Evolutionary conservation across 2,329 filamentous ascomycete genomes (phyloP).

Genomic region (Alternaria hordeiaustralica): DNA sequence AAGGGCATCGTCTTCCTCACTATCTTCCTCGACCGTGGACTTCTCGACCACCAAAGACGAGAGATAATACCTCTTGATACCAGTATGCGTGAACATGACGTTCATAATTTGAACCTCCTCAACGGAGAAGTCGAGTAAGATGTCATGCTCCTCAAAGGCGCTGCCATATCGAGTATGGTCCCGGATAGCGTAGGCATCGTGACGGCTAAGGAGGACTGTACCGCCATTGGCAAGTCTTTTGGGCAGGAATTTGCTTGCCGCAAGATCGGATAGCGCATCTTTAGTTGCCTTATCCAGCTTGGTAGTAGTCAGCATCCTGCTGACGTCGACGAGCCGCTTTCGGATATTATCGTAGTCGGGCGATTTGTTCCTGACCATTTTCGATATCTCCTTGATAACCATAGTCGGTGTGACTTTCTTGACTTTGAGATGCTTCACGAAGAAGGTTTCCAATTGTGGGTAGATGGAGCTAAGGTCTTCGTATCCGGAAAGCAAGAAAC

Average conservation of each 20-base stretch:
- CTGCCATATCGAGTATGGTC: slow-evolving; percentile 22
- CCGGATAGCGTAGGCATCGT: slow-evolving; percentile 22
- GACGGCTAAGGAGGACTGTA: slow-evolving; percentile 7
- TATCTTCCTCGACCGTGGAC: slow-evolving; percentile 13
- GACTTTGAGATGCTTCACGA: slow-evolving; percentile 10
- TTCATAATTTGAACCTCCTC: slow-evolving; percentile 23
- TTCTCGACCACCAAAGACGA: slow-evolving; percentile 20
- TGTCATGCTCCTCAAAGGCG: slow-evolving; percentile 5
- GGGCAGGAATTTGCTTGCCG: slow-evolving; percentile 21
- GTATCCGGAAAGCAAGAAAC: slow-evolving; percentile 15
- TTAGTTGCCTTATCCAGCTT: slow-evolving; percentile 3
- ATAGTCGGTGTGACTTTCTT: slow-evolving; percentile 20
- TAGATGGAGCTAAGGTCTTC: slow-evolving; percentile 16
- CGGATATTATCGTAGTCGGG: slow-evolving; percentile 16
- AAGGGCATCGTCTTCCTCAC: slow-evolving; percentile 3
- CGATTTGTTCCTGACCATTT: slow-evolving; percentile 6
- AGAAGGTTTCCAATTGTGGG: slow-evolving; percentile 8
- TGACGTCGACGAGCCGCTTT: slow-evolving; percentile 16
- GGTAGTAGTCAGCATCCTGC: slow-evolving; percentile 16
- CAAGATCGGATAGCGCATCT: slow-evolving; percentile 13
- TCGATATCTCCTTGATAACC: slow-evolving; percentile 21
- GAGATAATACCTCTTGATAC: slow-evolving; percentile 19
- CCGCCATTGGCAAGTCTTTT: neutral
- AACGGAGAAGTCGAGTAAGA: slow-evolving; percentile 23
- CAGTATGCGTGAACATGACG: slow-evolving; percentile 16